Conservation (phyloP, 2,329 filamentous ascomycete genomes). For the Penicillium decumbens region DNA sequence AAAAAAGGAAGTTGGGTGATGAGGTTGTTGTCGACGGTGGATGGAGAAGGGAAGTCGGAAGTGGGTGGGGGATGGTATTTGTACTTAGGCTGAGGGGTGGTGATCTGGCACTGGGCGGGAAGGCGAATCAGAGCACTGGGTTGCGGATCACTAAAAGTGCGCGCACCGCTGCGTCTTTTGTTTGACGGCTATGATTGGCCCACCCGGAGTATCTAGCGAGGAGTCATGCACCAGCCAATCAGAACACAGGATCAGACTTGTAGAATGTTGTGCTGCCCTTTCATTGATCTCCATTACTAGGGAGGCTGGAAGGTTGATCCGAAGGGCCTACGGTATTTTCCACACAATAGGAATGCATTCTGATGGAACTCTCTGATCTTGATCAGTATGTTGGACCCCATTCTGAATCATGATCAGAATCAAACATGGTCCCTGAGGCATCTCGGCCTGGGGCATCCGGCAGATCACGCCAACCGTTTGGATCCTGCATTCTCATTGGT, state of each 20-base stretch:
- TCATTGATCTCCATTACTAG: conserved; percentile 36
- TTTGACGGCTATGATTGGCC: conserved; percentile 22
- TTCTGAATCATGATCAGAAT: conserved; percentile 26
- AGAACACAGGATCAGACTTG: conserved; percentile 35
- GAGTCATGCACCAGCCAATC: conserved; percentile 29
- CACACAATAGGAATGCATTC: conserved; percentile 15
- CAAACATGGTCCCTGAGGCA: conserved; percentile 21
- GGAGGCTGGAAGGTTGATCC: conserved; percentile 14
- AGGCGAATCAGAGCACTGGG: conserved; percentile 17
- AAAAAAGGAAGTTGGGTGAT: conserved; percentile 26
- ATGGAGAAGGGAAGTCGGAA: conserved; percentile 36
- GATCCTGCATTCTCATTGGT: conserved; percentile 38
- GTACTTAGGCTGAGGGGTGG: conserved; percentile 32
- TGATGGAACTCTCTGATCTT: conserved; percentile 7
- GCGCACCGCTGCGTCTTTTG: conserved; percentile 27
- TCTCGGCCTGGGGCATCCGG: conserved; percentile 24
- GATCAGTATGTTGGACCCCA: conserved; percentile 16
- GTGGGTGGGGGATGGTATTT: conserved; percentile 42
- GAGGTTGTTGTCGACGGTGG: conserved; percentile 27
- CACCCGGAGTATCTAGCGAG: conserved; percentile 32
- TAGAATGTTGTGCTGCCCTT: conserved; percentile 24
- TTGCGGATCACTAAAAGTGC: conserved; percentile 22
- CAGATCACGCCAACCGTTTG: conserved; percentile 26
- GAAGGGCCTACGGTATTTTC: conserved; percentile 13
- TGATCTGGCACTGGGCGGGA: conserved; percentile 31